Evolutionary conservation across 257 asterid species (phyloP).

Genomic region (Lycium ferocissimum): DNA sequence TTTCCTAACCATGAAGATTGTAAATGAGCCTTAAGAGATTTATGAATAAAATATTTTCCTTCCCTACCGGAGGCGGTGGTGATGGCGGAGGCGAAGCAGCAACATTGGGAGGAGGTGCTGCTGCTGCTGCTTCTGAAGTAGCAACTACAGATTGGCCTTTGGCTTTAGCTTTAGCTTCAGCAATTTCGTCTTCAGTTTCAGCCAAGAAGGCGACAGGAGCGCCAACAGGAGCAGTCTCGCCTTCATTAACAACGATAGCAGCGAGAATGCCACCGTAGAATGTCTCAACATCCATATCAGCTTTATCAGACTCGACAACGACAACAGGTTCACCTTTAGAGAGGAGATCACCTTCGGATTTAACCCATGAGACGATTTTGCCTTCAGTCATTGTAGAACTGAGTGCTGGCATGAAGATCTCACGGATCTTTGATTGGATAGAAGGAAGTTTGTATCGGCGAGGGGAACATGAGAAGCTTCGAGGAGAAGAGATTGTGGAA

Average conservation of each 20-base stretch:
- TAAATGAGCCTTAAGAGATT: too few species aligned
- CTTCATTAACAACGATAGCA: slow-evolving; percentile 75
- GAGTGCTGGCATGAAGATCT: slow-evolving; percentile 94
- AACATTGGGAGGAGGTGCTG: slow-evolving; percentile 36
- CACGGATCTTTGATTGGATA: slow-evolving; percentile 77
- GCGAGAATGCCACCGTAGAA: slow-evolving; percentile 78
- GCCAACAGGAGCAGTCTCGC: slow-evolving; percentile 81
- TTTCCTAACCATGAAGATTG: too few species aligned
- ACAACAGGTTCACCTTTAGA: slow-evolving; percentile 90
- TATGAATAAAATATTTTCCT: too few species aligned
- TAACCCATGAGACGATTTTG: slow-evolving; percentile 80
- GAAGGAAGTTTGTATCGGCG: slow-evolving; percentile 38
- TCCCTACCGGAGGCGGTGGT: background rate
- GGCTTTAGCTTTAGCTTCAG: slow-evolving; percentile 68
- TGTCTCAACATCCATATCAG: slow-evolving; percentile 86
- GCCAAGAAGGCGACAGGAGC: slow-evolving; percentile 71
- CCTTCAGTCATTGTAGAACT: slow-evolving; percentile 98
- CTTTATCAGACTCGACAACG: slow-evolving; percentile 85
- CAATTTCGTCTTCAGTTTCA: slow-evolving; percentile 66
- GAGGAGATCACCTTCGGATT: slow-evolving; percentile 78
- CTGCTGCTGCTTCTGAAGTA: background rate
- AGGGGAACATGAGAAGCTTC: slow-evolving; percentile 48
- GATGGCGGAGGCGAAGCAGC: slow-evolving; percentile 38
- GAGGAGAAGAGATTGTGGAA: slow-evolving; percentile 50
- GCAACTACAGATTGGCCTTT: slow-evolving; percentile 40